phyloP scores from a whole-genome alignment of 805 yeast species.

The Candida bentonensis region DNA sequence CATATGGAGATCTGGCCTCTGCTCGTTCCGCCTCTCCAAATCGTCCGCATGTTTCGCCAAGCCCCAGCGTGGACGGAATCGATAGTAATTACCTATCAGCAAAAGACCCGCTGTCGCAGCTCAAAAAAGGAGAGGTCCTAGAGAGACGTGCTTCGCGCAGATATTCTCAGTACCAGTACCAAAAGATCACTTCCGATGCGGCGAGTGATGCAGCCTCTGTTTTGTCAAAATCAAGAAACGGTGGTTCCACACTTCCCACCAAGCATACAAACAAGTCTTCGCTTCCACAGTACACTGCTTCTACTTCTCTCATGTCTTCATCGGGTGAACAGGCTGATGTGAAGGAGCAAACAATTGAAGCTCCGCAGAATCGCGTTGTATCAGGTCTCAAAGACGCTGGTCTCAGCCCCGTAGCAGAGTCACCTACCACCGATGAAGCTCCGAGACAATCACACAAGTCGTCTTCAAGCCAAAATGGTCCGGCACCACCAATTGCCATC shows the following conservation, averaged over 20 bases:
- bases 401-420: neutral
- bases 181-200: conserved; percentile 35
- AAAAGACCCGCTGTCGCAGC: conserved; percentile 54
- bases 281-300: conserved; percentile 11
- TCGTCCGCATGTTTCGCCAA: neutral
- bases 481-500: conserved; percentile 8
- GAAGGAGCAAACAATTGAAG: neutral
- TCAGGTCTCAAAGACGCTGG: neutral
- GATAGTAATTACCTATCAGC: conserved; percentile 2
- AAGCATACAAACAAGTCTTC: conserved; percentile 10
- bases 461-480: neutral
- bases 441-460: neutral
- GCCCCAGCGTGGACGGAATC: neutral
- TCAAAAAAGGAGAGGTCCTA: conserved; percentile 70
- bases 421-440: neutral
- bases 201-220: neutral
- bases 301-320: conserved; percentile 7
- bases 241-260: conserved; percentile 15
- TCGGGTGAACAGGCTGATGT: neutral
- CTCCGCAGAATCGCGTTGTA: neutral
- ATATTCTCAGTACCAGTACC: conserved; percentile 85
- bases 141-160: conserved; percentile 90
- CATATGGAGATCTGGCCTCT: neutral
- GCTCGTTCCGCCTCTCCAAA: neutral
- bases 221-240: conserved; percentile 13